phyloP scores from a whole-genome alignment of 768 basidiomycete species.

The Rhizopogon roseolus region DNA sequence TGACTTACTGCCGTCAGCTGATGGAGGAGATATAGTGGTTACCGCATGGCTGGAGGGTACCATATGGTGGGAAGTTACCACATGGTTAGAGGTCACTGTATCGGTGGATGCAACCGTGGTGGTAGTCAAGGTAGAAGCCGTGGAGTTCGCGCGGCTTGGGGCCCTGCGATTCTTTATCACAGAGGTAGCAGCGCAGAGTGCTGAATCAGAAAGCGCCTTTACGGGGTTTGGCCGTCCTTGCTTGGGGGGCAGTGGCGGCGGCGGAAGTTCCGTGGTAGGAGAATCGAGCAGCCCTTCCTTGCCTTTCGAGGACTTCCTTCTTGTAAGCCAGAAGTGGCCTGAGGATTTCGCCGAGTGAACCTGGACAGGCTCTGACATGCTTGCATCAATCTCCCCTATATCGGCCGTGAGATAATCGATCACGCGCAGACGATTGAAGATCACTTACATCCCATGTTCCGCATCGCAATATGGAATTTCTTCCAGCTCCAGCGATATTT shows the following conservation, averaged over 20 bases:
- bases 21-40: neutral
- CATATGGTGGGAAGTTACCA: neutral
- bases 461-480: constrained; percentile 73
- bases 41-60: neutral
- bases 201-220: constrained; percentile 28
- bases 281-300: constrained; percentile 26
- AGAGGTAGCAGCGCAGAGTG: constrained; percentile 23
- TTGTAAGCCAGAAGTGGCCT: constrained; percentile 50
- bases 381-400: constrained; percentile 63
- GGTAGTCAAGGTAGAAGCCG: constrained; percentile 20
- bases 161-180: constrained; percentile 22
- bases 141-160: constrained; percentile 25
- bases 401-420: neutral
- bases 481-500: constrained; percentile 84
- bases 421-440: neutral
- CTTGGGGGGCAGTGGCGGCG: constrained; percentile 23
- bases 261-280: constrained; percentile 13
- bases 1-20: constrained; percentile 5
- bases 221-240: constrained; percentile 28
- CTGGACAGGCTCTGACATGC: constrained; percentile 57
- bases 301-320: constrained; percentile 38
- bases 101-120: constrained; percentile 2
- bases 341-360: constrained; percentile 44
- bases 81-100: neutral
- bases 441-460: constrained; percentile 75